Evolutionary conservation across 441 rosid species (phyloP).

Genomic region (Theobroma grandiflorum): DNA sequence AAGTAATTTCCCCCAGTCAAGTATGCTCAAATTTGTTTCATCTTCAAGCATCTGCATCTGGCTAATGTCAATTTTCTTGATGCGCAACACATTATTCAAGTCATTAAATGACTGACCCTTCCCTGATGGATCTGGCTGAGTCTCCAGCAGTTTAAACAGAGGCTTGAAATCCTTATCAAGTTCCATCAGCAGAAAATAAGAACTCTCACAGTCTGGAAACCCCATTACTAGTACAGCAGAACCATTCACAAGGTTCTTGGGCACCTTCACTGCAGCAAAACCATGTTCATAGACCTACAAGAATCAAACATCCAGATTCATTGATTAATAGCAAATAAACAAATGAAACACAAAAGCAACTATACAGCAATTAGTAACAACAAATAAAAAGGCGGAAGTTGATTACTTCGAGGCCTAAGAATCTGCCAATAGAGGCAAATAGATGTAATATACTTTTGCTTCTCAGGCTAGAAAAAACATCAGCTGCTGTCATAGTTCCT

Average conservation of each 20-base stretch:
- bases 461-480: constrained; percentile 84
- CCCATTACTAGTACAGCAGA: constrained; percentile 81
- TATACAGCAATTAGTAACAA: background rate
- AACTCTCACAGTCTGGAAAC: constrained; percentile 88
- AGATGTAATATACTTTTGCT: constrained; percentile 91
- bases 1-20: constrained; percentile 61
- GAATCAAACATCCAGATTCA: constrained; percentile 31
- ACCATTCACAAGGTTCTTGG: constrained; percentile 69
- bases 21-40: constrained; percentile 74
- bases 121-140: constrained; percentile 59
- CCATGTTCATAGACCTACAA: constrained; percentile 91
- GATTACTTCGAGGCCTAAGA: constrained; percentile 92
- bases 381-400: background rate
- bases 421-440: constrained; percentile 89
- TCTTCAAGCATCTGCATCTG: constrained; percentile 92
- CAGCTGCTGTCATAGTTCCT: constrained; percentile 81
- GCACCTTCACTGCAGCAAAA: constrained; percentile 69
- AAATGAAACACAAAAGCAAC: constrained; percentile 14
- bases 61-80: constrained; percentile 75
- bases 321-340: constrained; percentile 17
- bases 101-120: constrained; percentile 64
- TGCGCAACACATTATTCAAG: constrained; percentile 61
- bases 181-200: constrained; percentile 89
- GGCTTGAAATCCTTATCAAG: constrained; percentile 96
- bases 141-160: constrained; percentile 79